Conservation (phyloP, 768 basidiomycete species). For the Lactarius indigo region DNA sequence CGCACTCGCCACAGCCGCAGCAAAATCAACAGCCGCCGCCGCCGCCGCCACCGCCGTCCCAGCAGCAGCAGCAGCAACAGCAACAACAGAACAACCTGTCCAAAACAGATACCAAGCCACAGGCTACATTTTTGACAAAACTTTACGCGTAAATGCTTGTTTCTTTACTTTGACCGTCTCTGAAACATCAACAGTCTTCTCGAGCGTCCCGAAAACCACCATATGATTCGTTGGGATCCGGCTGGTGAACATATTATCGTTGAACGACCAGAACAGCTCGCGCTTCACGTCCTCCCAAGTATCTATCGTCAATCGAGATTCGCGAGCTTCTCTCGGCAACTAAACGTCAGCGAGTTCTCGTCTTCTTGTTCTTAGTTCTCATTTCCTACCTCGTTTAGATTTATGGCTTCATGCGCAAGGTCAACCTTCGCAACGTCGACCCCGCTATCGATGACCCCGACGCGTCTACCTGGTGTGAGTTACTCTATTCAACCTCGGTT, state of each 20-base stretch:
- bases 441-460: conserved; percentile 94
- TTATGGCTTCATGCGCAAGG: conserved; percentile 98
- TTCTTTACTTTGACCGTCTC: background rate
- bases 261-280: conserved; percentile 89
- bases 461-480: conserved; percentile 95
- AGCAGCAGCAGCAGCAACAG: conserved; percentile 8
- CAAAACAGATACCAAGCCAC: conserved; percentile 27
- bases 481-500: conserved; percentile 8
- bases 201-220: conserved; percentile 89
- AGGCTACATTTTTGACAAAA: conserved; percentile 86
- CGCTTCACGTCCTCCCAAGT: conserved; percentile 87
- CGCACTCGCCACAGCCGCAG: conserved; percentile 20
- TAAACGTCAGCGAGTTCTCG: conserved; percentile 58
- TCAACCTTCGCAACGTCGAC: conserved; percentile 93
- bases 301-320: conserved; percentile 97
- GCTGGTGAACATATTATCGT: conserved; percentile 95
- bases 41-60: conserved; percentile 2
- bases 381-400: conserved; percentile 51
- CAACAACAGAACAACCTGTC: conserved; percentile 12
- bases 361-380: conserved; percentile 27
- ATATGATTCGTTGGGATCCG: conserved; percentile 96
- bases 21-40: conserved; percentile 13
- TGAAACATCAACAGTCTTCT: conserved; percentile 53
- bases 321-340: conserved; percentile 95
- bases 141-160: conserved; percentile 75